Evolutionary conservation across 169 alveolate species (phyloP), one percentile per base, ranked within the genome.

Genomic region (Plasmodium yoelii): DNA sequence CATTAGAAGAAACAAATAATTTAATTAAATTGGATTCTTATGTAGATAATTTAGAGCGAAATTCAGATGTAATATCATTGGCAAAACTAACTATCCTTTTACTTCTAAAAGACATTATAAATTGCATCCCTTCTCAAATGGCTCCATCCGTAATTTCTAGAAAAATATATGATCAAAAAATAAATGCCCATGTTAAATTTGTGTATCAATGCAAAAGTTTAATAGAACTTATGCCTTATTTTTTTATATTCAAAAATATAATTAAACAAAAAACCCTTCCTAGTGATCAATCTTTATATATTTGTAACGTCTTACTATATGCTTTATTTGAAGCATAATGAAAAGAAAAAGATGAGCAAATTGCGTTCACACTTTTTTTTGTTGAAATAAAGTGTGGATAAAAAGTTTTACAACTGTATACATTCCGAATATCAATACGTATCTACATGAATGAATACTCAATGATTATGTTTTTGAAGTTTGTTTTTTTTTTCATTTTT

Each of bases 51-150:
- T 46, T 86, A 63, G 57, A 70, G 3, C 18, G 60, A 15, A 49
- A 86, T 42, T 59, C 28, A 47, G 86, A 59, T 42, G 57, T 47
- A 63, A 47, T 49, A 67, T 82, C 91, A 47, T 18, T 86, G 55
- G 87, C 91, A n/a, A 86, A 86, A 24, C 69, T 69, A 71, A 71
- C 91, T 5, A 86, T 86, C 42, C 73, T 86, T 59, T 69, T 86
- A 49, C 86, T 70, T 57, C 63, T 86, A 59, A 86, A 86, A 86
- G 87, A 70, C 28, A 70, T 86, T 63, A 19, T 70, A 47, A 70
- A 86, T 53, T 70, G 87, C 71, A 86, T 86, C 53, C 91, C 91
- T 47, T 44, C 60, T 69, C 87, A 70, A 71, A 86, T 86, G 91
- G 91, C 91, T n/a, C 91, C 91, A 42, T 70, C 91, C 47, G 28